Conservation (phyloP, 2,329 filamentous ascomycete species). For the Sporothrix protearum region DNA sequence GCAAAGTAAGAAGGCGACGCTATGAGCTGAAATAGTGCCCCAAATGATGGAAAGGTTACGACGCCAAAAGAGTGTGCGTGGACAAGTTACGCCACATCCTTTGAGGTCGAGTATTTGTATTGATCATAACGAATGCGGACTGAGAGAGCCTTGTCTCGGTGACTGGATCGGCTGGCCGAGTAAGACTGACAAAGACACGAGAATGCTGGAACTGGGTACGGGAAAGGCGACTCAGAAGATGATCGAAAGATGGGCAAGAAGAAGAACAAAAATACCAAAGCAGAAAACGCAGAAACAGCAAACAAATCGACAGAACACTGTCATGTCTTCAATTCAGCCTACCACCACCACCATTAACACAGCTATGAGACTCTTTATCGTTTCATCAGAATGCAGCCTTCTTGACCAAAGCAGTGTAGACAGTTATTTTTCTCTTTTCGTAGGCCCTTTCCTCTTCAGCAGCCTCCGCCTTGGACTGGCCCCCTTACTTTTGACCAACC, state of each 20-base stretch:
- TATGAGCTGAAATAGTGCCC: background rate
- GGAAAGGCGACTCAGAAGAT: background rate
- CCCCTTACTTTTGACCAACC: background rate
- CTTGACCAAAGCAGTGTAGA: background rate
- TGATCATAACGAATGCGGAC: background rate
- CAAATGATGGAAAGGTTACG: background rate
- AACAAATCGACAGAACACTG: background rate
- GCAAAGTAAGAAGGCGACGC: background rate
- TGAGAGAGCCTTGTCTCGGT: background rate
- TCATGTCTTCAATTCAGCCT: background rate
- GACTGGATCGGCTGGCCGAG: constrained; percentile 13
- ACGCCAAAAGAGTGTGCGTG: background rate
- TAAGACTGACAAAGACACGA: too few relatives aligned
- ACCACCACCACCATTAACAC: background rate
- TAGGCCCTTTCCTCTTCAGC: background rate
- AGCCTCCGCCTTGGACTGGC: background rate
- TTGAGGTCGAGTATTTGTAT: background rate
- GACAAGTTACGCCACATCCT: background rate
- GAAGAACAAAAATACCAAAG: background rate
- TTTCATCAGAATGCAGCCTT: background rate
- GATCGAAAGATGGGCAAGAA: background rate
- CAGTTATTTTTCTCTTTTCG: too few relatives aligned
- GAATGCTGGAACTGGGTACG: background rate
- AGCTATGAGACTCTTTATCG: background rate
- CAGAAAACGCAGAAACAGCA: background rate